Evolutionary conservation across 805 yeast genomes (phyloP), one percentile per base, ranked within the genome.

Genomic region (Lipomyces japonicus): DNA sequence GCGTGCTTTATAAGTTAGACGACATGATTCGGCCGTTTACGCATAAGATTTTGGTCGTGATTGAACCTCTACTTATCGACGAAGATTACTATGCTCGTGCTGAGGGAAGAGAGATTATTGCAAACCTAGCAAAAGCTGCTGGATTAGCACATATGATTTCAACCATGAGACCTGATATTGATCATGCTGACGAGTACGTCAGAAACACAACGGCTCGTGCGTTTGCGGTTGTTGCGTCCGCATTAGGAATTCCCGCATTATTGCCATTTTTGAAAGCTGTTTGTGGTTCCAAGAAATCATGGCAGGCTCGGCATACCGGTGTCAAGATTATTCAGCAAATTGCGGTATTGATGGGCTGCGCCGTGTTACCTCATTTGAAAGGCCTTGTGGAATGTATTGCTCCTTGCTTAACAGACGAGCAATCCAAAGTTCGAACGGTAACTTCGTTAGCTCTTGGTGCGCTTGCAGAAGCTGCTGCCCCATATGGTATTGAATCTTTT

Each of bases 401-500:
- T 1, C 76, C 76, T 1, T 78, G 83, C 0, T 60, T 91, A 16
- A 69, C 71, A 0, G 96, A 88, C 67, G 86, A 81, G 44, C 82
- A 83, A 49, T 63, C 79, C 10, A 80, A 77, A 39, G 84, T 89
- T 0, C 71, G 95, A 48, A 76, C 78, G 1, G 74, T 81, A 10
- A 74, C 95, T 0, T 95, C 95, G 0, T 70, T 75, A 31, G 81
- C 96, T 0, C 62, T 90, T 1, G 71, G 90, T 0, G 76, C 82
- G 1, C 66, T 91, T 30, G 97, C 97, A 0, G 90, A 86, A 43
- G 81, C 86, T 5, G 78, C 88, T 3, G 73, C 79, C 21, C 97
- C 97, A 0, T 87, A 84, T 67, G 98, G 97, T 40, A 84, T 86
- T 48, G 96, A 87, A 60, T 80, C 91, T 0, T 90, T 91, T 64